A percentile compares a stretch with the other conserved stretches of the same genome.
phyloP scores from a whole-genome alignment of 495 filamentous ascomycete genomes.

The Baudoinia panamericana region DNA sequence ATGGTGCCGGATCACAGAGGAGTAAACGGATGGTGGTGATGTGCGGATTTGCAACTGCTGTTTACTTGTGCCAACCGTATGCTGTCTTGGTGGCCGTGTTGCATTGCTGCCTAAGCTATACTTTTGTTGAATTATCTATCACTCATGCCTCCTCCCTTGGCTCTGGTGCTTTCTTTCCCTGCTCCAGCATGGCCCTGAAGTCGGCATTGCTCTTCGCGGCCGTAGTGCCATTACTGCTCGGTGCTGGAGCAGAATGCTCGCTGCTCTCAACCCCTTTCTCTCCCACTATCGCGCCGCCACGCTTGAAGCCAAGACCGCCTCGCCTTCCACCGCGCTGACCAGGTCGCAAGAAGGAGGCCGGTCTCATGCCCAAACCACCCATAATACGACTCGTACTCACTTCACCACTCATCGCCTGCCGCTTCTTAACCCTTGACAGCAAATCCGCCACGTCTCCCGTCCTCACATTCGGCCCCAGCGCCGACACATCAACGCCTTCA shows the following conservation, averaged over 20 bases:
- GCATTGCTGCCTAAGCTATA: too few species aligned
- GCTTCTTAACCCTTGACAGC: constrained; percentile 42
- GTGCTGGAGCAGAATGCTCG: not conserved
- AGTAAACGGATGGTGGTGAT: too few species aligned
- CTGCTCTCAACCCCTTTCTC: not conserved
- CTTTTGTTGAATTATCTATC: too few species aligned
- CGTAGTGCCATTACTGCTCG: constrained; percentile 2
- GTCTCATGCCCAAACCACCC: not conserved
- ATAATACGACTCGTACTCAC: not conserved
- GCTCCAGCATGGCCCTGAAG: constrained; percentile 65
- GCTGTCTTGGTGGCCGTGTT: too few species aligned
- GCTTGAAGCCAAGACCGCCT: constrained; percentile 26
- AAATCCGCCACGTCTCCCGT: constrained; percentile 61
- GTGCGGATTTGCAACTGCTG: too few species aligned
- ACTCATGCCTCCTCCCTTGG: constrained; percentile 1
- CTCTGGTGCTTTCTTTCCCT: constrained; percentile 1
- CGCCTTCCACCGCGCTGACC: constrained; percentile 36
- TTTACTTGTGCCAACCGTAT: too few species aligned
- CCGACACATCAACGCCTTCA: constrained; percentile 56
- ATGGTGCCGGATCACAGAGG: too few species aligned
- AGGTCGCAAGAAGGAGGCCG: constrained; percentile 32
- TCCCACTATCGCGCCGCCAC: constrained; percentile 16
- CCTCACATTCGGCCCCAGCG: constrained; percentile 49
- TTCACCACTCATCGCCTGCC: constrained; percentile 26
- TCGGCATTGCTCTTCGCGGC: constrained; percentile 69